Evolutionary conservation across 2,329 filamentous ascomycete species (phyloP).

Genomic region (Aspergillus udagawae): DNA sequence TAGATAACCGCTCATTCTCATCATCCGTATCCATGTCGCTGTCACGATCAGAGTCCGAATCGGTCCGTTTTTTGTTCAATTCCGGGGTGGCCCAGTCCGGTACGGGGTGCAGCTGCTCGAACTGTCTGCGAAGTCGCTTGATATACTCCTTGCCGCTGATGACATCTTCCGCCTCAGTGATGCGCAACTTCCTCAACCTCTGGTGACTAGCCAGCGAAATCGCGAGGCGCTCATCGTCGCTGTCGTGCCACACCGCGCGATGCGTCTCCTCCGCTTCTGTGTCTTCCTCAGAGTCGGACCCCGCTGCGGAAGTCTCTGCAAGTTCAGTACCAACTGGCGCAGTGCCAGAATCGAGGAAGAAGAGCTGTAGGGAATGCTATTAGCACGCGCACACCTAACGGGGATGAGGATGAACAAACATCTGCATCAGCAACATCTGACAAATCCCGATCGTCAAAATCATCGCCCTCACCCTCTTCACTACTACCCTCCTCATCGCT

Average conservation of each 20-base stretch:
- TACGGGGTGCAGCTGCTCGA: slow-evolving; percentile 55
- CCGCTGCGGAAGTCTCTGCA: slow-evolving; percentile 32
- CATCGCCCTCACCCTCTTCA: slow-evolving; percentile 38
- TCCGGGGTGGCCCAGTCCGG: slow-evolving; percentile 58
- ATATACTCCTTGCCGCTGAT: slow-evolving; percentile 84
- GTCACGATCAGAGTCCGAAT: slow-evolving; percentile 42
- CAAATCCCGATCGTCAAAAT: slow-evolving; percentile 47
- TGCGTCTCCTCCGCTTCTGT: slow-evolving; percentile 27
- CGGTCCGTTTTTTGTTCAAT: slow-evolving; percentile 31
- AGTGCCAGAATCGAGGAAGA: slow-evolving; percentile 72
- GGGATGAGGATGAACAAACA: slow-evolving; percentile 36
- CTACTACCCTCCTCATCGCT: slow-evolving; percentile 26
- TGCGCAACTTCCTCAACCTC: slow-evolving; percentile 76
- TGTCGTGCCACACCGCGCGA: slow-evolving; percentile 75
- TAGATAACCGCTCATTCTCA: slow-evolving; percentile 59
- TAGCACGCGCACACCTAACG: slow-evolving; percentile 1
- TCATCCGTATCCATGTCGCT: slow-evolving; percentile 55
- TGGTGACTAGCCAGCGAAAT: slow-evolving; percentile 75
- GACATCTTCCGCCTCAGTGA: slow-evolving; percentile 77
- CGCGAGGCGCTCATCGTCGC: slow-evolving; percentile 83
- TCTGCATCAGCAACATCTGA: slow-evolving; percentile 72
- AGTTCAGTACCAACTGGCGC: slow-evolving; percentile 34
- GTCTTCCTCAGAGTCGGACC: slow-evolving; percentile 36
- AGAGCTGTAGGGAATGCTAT: slow-evolving; percentile 51
- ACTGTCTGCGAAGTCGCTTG: slow-evolving; percentile 74